Evolutionary conservation across 2,329 filamentous ascomycete species (phyloP), one percentile per base, ranked within the genome.

Genomic region (Claviceps sp.): DNA sequence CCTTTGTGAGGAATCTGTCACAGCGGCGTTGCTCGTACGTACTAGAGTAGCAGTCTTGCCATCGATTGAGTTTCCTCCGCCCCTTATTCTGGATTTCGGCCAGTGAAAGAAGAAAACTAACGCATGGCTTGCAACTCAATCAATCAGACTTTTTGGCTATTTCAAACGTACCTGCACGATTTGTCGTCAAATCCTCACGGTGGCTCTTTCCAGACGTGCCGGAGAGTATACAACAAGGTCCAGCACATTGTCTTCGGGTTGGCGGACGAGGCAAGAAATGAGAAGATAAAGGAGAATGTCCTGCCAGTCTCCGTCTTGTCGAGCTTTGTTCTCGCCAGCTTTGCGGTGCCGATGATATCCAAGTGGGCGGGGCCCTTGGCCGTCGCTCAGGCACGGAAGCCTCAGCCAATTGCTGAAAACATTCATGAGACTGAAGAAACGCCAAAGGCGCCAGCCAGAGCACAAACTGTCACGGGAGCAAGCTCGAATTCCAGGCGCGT

Each of bases 121-220:
- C 61, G 18, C 20, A 45, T 58, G 42, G 16, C 4, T 42, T 41
- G 38, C 24, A 20, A 22, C 47, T 16, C 37, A 37, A 26, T 3
- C 14, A 44, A 56, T 50, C 62, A 93, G 87, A 91, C 87, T 38
- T 93, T 93, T 68, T 93, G 87, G 87, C 77, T 93, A 50, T 89
- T 93, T 67, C 87, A 93, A 70, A 91, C 86, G 4, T 90, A 93
- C 64, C 79, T 93, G 34, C 84, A 87, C 72, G 88, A 93, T 65
- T 79, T 93, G 56, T 79, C 85, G 52, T 73, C 77, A 62, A 86
- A 85, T 54, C 87, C 87, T 2, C 84, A 85, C 64, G 84, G 85
- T 55, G 79, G 83, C 60, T 77, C 85, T 48, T 93, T 93, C 70
- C 84, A 86, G 69, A 91, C 85, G 48, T 91, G 87, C 63, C 80